phyloP scores from a whole-genome alignment of 2,329 filamentous ascomycete genomes.

The Pyrenophora teres region DNA sequence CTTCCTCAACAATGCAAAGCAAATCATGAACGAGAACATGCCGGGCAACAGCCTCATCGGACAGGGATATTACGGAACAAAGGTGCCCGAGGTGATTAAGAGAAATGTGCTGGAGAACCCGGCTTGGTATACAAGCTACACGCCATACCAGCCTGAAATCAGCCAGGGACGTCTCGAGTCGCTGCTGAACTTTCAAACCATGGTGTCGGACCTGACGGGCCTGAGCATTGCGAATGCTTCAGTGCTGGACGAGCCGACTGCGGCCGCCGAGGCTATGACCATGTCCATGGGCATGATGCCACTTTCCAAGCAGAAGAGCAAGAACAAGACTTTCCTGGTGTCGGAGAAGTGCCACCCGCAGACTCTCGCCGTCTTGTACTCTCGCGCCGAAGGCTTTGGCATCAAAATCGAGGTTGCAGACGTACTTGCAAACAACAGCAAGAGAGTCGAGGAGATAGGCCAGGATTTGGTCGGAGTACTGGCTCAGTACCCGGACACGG shows the following conservation, averaged over 20 bases:
- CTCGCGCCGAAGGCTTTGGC: slow-evolving; percentile 88
- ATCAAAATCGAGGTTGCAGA: slow-evolving; percentile 78
- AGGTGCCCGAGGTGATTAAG: slow-evolving; percentile 87
- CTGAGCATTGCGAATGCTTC: slow-evolving; percentile 90
- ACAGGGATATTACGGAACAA: slow-evolving; percentile 84
- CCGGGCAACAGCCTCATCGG: slow-evolving; percentile 75
- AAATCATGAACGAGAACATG: slow-evolving; percentile 65
- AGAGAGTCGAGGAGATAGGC: slow-evolving; percentile 73
- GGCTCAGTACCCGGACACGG: slow-evolving; percentile 93
- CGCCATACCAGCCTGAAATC: slow-evolving; percentile 96
- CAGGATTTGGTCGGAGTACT: slow-evolving; percentile 86
- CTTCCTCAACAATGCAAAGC: slow-evolving; percentile 58
- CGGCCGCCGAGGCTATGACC: slow-evolving; percentile 94
- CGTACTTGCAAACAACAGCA: slow-evolving; percentile 66
- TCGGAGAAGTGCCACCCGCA: slow-evolving; percentile 82
- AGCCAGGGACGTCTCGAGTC: slow-evolving; percentile 93
- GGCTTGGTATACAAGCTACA: slow-evolving; percentile 98
- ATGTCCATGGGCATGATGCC: slow-evolving; percentile 81
- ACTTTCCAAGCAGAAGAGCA: slow-evolving; percentile 70
- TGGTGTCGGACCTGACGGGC: slow-evolving; percentile 85
- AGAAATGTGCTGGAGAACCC: slow-evolving; percentile 91
- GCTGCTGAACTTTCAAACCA: slow-evolving; percentile 91
- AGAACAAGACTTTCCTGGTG: slow-evolving; percentile 81
- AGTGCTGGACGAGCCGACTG: slow-evolving; percentile 87
- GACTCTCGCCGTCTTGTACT: slow-evolving; percentile 81